phyloP scores from a whole-genome alignment of 2,329 filamentous ascomycete genomes.

The Sclerotinia nivalis region DNA sequence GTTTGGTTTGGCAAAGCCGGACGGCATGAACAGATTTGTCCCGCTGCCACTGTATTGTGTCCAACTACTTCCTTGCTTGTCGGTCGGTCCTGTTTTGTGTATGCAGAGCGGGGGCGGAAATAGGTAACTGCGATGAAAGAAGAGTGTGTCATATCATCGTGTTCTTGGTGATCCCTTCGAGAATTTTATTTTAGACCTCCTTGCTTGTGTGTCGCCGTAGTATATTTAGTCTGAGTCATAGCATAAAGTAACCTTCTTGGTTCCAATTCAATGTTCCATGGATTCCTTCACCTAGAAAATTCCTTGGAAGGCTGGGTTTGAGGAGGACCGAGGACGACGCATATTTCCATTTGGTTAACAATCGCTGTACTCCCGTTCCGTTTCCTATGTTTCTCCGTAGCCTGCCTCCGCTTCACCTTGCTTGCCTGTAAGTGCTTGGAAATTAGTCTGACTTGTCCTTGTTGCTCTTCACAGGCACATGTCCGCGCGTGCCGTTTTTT shows the following conservation, averaged over 20 bases:
- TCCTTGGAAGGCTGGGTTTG: conserved; percentile 10
- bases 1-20: conserved; percentile 27
- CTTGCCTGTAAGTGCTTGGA: conserved; percentile 14
- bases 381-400: conserved; percentile 7
- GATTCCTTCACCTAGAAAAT: conserved; percentile 3
- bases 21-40: conserved; percentile 24
- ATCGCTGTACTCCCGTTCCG: conserved; percentile 11
- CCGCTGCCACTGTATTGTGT: conserved; percentile 26
- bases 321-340: conserved; percentile 21
- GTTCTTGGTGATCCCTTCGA: conserved; percentile 7
- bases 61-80: conserved; percentile 17
- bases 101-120: conserved; percentile 27
- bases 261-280: conserved; percentile 8
- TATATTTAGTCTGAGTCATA: conserved; percentile 19
- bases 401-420: conserved; percentile 19
- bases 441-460: conserved; percentile 24
- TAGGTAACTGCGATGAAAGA: conserved; percentile 22
- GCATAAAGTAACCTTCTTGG: conserved; percentile 10
- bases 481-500: conserved; percentile 26
- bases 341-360: conserved; percentile 19
- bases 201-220: conserved; percentile 15
- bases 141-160: conserved; percentile 20
- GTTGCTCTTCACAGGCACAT: conserved; percentile 24
- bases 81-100: conserved; percentile 29
- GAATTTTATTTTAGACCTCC: not conserved